Evolutionary conservation across 306 rosid genomes (phyloP), one percentile per base, ranked within the genome.

Genomic region (Adenanthera pavonina): DNA sequence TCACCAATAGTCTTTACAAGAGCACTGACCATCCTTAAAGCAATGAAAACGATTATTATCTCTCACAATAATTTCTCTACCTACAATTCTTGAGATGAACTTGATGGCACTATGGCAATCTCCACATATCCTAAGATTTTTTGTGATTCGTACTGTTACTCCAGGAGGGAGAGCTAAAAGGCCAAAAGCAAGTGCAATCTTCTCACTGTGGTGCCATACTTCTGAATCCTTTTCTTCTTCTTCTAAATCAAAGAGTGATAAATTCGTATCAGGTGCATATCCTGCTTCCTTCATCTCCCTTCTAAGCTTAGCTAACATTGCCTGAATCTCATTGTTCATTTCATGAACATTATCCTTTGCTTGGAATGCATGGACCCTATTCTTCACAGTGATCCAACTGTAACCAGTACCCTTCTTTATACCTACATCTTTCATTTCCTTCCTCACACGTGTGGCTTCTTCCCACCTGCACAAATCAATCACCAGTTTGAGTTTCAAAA

Each of bases 171-270:
- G 88, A 49, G 97, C 85, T 70, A 93, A 74, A 79, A 91, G 97
- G 65, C 94, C 97, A 72, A 90, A 91, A 6, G 92, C 93, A 46
- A 93, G 97, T 75, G 92, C 97, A 83, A 90, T 90, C 75, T 91
- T 93, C 86, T 93, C 97, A 59, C 93, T 91, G 77, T 93, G 97
- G 86, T 86, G 84, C 94, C 92, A 93, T 38, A 91, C 88, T 90
- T 93, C 97, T 33, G 87, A 90, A 78, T 82, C 84, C 78, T 91
- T 91, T 76, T 91, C 94, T 87, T 93, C 97, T 69, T 94, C 95
- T 81, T 90, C 92, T 69, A 92, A 78, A 88, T 92, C 97, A 67
- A 90, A 91, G 40, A 91, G 89, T 0, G 95, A 88, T n/a, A 88
- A 82, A 79, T 90, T 78, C 33, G 95, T 82, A 84, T 91, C 95